Evolutionary conservation across 768 basidiomycete genomes (phyloP), one percentile per base, ranked within the genome.

Genomic region (Russula emetica): DNA sequence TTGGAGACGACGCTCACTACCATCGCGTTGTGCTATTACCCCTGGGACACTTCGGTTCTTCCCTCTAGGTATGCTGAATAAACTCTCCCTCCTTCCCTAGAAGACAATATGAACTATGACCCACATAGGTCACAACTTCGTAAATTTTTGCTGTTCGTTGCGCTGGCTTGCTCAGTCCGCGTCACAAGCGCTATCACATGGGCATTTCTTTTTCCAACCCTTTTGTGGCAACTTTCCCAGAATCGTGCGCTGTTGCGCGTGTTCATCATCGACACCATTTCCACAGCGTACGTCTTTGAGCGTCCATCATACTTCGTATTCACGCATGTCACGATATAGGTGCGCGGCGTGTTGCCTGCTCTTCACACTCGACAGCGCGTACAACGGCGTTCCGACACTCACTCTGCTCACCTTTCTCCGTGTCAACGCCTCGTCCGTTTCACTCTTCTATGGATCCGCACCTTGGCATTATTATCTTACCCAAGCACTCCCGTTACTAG

Each of bases 111-210:
- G 9, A 40, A 6, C 38, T 40, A 14, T 24, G 72, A 61, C 70
- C 61, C 50, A 71, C 73, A 26, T 68, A 80, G 79, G 55, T 45
- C 40, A 9, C 72, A 71, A 13, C 66, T 76, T 22, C 69, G 73
- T 49, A 64, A 70, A 55, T 69, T 81, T 20, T 72, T 90, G 2
- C 16, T 77, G 0, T 80, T 94, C 53, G 92, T 90, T 8, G 91
- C 88, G 0, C 65, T 92, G 7, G 86, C 92, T 0, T 93, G 91
- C 68, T 82, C 87, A 55, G 76, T 96, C 24, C 82, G 97, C n/a
- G 90, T 94, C 2, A 97, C 95, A 2, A 95, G 90, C 69, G 85
- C 84, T 5, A 78, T 96, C 11, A 83, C 97, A 24, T 98, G 96
- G 96, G 60, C 82, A 5, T 90, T 84, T 69, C 77, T 95, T 60